Conservation (phyloP, 2,329 filamentous ascomycete species). For the Fusarium robinianum region DNA sequence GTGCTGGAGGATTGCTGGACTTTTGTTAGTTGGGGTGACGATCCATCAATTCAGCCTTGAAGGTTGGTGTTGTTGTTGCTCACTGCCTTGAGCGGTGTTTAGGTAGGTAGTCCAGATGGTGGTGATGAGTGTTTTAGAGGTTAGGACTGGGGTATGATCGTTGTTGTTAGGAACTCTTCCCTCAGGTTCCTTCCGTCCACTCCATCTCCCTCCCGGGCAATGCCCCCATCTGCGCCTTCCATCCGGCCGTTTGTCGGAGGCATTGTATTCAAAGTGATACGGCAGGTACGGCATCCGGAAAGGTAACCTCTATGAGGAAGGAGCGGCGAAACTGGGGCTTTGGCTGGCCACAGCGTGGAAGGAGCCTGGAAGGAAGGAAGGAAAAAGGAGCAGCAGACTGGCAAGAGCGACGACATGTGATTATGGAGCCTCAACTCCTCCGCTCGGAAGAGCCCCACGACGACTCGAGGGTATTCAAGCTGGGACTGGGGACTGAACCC, state of each 20-base stretch:
- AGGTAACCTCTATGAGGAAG: constrained; percentile 20
- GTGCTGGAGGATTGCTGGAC: constrained; percentile 24
- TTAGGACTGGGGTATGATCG: too few species aligned
- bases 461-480: not conserved
- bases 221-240: constrained; percentile 5
- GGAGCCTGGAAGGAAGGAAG: not conserved
- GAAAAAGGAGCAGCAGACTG: too few species aligned
- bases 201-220: too few species aligned
- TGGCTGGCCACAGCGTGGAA: not conserved
- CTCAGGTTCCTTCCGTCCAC: too few species aligned
- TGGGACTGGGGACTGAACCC: too few species aligned
- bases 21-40: not conserved
- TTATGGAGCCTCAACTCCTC: constrained; percentile 22
- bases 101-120: not conserved
- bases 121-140: too few species aligned
- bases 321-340: constrained; percentile 18
- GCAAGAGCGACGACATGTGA: constrained; percentile 28
- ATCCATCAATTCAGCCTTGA: not conserved
- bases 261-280: too few species aligned
- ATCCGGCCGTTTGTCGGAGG: constrained; percentile 2
- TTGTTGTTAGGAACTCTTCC: too few species aligned
- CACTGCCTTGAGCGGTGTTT: too few species aligned
- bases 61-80: constrained; percentile 4
- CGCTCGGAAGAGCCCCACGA: not conserved
- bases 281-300: constrained; percentile 8